Conservation (phyloP, 2,329 filamentous ascomycete genomes). For the Leptographium radiaticola region DNA sequence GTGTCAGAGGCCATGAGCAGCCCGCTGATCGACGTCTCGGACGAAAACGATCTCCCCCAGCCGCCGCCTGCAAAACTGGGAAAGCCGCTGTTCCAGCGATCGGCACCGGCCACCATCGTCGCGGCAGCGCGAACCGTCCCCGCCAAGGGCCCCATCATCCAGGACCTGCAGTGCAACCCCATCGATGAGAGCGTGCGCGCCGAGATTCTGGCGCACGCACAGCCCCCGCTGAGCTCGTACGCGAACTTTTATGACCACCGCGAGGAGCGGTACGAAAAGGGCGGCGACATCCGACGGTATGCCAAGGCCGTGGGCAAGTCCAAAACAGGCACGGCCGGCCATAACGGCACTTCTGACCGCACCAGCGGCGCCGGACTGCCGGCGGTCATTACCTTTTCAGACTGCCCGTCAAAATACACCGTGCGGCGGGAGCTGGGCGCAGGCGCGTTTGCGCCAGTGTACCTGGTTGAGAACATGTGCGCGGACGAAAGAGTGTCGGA, state of each 20-base stretch:
- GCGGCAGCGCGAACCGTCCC: background rate
- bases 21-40: conserved; percentile 43
- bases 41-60: conserved; percentile 17
- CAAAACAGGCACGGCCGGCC: conserved; percentile 35
- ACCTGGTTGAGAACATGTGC: conserved; percentile 66
- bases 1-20: conserved; percentile 29
- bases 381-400: conserved; percentile 55
- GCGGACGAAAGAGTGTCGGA: conserved; percentile 23
- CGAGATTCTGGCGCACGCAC: conserved; percentile 60
- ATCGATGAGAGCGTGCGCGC: conserved; percentile 63
- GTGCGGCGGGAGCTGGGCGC: conserved; percentile 79
- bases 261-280: conserved; percentile 48
- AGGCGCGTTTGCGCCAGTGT: conserved; percentile 91
- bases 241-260: conserved; percentile 68
- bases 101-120: conserved; percentile 25
- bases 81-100: conserved; percentile 33
- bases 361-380: conserved; percentile 43
- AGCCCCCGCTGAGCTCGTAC: conserved; percentile 62
- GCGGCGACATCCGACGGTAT: conserved; percentile 68
- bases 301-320: conserved; percentile 53
- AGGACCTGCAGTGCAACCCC: conserved; percentile 77
- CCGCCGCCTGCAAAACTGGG: conserved; percentile 12
- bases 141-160: conserved; percentile 60
- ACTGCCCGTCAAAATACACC: conserved; percentile 54
- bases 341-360: conserved; percentile 37